Conservation (phyloP, 257 asterid genomes). For the Primulina huaijiensis region DNA sequence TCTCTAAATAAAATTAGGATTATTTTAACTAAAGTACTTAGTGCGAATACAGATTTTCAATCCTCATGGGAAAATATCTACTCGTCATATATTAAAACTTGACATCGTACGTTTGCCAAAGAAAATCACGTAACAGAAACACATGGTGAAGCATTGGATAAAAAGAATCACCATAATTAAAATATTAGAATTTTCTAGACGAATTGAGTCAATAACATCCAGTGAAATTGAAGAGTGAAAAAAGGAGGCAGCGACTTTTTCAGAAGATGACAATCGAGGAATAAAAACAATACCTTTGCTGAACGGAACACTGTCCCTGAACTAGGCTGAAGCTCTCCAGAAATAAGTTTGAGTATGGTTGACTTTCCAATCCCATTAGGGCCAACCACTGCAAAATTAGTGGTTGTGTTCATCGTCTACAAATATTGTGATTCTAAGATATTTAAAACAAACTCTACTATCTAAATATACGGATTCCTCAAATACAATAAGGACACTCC, state of each 20-base stretch:
- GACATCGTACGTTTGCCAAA: no score
- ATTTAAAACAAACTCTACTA: conserved; percentile 5
- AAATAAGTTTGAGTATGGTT: conserved; percentile 83
- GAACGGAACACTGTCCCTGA: conserved; percentile 98
- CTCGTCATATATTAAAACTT: no score
- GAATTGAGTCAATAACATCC: conserved; percentile 1
- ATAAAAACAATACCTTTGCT: conserved; percentile 65
- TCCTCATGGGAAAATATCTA: no score
- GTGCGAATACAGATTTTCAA: no score
- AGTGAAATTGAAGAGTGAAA: neutral
- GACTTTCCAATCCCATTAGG: conserved; percentile 99
- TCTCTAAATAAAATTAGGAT: no score
- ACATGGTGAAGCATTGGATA: conserved; percentile 11
- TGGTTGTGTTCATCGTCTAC: neutral
- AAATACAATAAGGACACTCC: neutral
- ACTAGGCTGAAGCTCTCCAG: conserved; percentile 97
- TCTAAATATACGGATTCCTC: conserved; percentile 10
- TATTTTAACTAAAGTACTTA: no score
- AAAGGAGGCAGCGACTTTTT: neutral
- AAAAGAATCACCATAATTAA: conserved; percentile 11
- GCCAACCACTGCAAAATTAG: conserved; percentile 81
- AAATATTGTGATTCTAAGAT: conserved; percentile 11
- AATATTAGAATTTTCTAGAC: conserved; percentile 10
- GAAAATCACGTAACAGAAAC: neutral
- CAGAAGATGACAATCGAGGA: neutral